phyloP scores from a whole-genome alignment of 1,139 yeast genomes.

The Magnusiomyces starmeri region DNA sequence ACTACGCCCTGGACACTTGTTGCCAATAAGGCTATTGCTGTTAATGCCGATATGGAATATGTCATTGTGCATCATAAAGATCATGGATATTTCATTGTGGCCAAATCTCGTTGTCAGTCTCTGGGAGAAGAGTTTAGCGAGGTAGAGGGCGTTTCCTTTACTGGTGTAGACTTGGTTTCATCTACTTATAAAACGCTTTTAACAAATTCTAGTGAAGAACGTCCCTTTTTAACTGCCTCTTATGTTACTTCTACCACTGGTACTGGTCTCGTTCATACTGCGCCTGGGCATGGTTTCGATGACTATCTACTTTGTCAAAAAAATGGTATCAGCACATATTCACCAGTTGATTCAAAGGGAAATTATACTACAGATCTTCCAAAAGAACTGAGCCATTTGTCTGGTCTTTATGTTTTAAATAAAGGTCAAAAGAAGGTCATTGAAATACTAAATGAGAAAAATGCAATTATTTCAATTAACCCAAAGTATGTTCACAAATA shows the following conservation, averaged over 20 bases:
- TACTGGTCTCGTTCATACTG: conserved; percentile 93
- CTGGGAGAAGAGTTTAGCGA: conserved; percentile 15
- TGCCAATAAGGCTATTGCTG: conserved; percentile 77
- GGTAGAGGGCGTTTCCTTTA: conserved; percentile 16
- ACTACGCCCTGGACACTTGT: conserved; percentile 98
- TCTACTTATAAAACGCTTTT: conserved; percentile 44
- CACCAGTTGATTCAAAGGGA: conserved; percentile 78
- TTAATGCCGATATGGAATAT: conserved; percentile 54
- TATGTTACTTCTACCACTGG: conserved; percentile 82
- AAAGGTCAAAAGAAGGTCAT: conserved; percentile 48
- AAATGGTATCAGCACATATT: conserved; percentile 50
- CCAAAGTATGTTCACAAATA: conserved; percentile 67
- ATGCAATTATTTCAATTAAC: conserved; percentile 46
- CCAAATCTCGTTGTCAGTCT: conserved; percentile 21
- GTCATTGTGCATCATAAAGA: conserved; percentile 37
- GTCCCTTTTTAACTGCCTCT: conserved; percentile 65
- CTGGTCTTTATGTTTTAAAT: conserved; percentile 54
- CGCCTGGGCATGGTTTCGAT: conserved; percentile 97
- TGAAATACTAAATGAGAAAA: conserved; percentile 38
- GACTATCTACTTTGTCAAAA: conserved; percentile 69
- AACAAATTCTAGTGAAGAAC: conserved; percentile 21
- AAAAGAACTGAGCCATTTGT: conserved; percentile 40
- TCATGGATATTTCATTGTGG: conserved; percentile 33
- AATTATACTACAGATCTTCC: conserved; percentile 47
- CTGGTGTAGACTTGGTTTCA: conserved; percentile 44